Percentiles rank a stretch among this genome's conserved stretches.
These are phyloP conservation scores for Podospora fimiseda DNA, from an alignment of 495 filamentous ascomycete genomes.

Conservation along the genomic window DNA sequence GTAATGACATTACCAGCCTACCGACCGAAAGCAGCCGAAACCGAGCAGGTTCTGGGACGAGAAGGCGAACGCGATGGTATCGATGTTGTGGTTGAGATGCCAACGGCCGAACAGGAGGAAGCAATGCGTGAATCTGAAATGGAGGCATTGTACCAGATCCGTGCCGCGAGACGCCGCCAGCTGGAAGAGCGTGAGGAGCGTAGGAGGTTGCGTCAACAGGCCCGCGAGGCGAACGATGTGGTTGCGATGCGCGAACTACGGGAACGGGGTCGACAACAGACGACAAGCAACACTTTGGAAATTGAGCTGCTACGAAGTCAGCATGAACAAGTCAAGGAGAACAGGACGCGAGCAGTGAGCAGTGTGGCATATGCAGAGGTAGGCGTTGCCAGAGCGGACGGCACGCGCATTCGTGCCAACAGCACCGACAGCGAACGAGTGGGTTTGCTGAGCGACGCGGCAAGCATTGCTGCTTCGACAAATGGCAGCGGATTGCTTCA, in stretches of 20 bases:
- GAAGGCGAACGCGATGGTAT: conserved; percentile 91
- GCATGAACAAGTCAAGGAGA: conserved; percentile 55
- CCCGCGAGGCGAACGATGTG: conserved; percentile 61
- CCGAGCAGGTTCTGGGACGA: conserved; percentile 78
- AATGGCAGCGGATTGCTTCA: conserved; percentile 27
- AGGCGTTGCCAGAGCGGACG: conserved; percentile 83
- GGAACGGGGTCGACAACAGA: conserved; percentile 33
- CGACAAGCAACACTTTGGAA: conserved; percentile 22
- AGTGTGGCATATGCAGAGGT: conserved; percentile 81
- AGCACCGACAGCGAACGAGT: conserved; percentile 70
- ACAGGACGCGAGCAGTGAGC: conserved; percentile 68
- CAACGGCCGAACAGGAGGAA: conserved; percentile 60
- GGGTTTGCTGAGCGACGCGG: conserved; percentile 67
- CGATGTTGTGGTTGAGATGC: conserved; percentile 76
- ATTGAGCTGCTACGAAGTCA: conserved; percentile 55
- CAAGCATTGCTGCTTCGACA: conserved; percentile 43
- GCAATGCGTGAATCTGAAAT: conserved; percentile 81
- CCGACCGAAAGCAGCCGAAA: conserved; percentile 55
- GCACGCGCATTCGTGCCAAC: conserved; percentile 74
- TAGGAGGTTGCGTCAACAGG: conserved; percentile 57
- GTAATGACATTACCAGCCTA: conserved; percentile 91
- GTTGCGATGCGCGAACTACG: conserved; percentile 56
- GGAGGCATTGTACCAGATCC: conserved; percentile 86
- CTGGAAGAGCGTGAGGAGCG: conserved; percentile 70
- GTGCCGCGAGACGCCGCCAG: conserved; percentile 68